Conservation (phyloP, 2,329 filamentous ascomycete genomes). For the Penicillium hesseltinei region DNA sequence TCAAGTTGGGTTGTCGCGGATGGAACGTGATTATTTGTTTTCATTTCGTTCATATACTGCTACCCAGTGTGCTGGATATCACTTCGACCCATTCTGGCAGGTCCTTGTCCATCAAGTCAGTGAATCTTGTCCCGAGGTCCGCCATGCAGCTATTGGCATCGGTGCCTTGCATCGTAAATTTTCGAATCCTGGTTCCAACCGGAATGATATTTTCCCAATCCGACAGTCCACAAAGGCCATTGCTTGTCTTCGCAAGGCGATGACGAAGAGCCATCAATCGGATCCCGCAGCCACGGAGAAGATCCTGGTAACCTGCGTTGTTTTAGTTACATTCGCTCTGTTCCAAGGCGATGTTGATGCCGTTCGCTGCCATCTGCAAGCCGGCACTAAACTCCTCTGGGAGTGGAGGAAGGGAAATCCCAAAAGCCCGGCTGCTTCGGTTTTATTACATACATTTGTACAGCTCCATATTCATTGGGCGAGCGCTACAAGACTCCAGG, state of each 20-base stretch:
- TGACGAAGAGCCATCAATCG: background rate
- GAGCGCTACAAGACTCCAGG: background rate
- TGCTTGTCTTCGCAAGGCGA: background rate
- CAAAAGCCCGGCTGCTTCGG: background rate
- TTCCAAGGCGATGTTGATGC: conserved; percentile 7
- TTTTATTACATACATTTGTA: conserved; percentile 7
- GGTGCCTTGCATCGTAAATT: conserved; percentile 7
- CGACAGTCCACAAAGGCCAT: conserved; percentile 6
- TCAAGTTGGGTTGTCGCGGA: conserved; percentile 1
- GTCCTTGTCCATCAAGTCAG: conserved; percentile 4
- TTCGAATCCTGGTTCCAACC: background rate
- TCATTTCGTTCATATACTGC: conserved; percentile 5
- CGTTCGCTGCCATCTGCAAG: conserved; percentile 3
- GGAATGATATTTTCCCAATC: conserved; percentile 3
- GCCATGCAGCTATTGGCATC: conserved; percentile 5
- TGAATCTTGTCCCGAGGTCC: conserved; percentile 1
- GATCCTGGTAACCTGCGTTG: conserved; percentile 3
- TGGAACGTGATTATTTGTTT: conserved; percentile 4
- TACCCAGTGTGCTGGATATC: conserved; percentile 1
- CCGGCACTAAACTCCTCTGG: background rate
- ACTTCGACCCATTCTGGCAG: conserved; percentile 7
- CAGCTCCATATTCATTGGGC: conserved; percentile 9
- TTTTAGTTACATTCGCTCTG: conserved; percentile 1
- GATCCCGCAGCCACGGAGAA: background rate
- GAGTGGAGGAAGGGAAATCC: conserved; percentile 4